A percentile compares a stretch with the other conserved stretches of the same genome.
phyloP scores from a whole-genome alignment of 2,329 filamentous ascomycete species.

The Paecilomyces variotii region DNA sequence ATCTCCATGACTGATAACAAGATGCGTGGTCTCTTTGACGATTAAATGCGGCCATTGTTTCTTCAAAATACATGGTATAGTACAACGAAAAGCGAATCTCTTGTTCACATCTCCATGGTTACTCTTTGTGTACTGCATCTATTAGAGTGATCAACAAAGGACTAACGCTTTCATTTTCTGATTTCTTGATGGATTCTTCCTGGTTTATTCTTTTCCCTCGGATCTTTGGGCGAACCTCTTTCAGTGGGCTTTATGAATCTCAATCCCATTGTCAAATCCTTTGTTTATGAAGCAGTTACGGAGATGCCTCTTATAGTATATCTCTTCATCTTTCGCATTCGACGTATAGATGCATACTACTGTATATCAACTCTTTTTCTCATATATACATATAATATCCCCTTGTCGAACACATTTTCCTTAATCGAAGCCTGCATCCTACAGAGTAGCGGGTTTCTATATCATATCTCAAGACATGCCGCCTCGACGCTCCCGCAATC shows the following conservation, averaged over 20 bases:
- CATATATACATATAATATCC: too few species aligned
- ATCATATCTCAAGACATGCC: background rate
- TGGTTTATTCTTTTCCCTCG: background rate
- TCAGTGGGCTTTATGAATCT: background rate
- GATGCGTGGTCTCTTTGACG: background rate
- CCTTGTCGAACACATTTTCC: too few species aligned
- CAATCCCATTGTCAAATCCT: background rate
- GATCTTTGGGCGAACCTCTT: background rate
- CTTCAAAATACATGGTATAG: background rate
- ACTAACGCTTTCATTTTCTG: background rate
- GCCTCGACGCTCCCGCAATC: background rate
- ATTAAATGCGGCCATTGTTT: background rate
- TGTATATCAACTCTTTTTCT: too few species aligned
- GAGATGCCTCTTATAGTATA: background rate
- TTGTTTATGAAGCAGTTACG: background rate
- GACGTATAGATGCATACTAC: too few species aligned
- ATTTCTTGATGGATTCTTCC: background rate
- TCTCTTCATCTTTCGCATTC: background rate
- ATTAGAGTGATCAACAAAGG: background rate
- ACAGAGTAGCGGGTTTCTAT: background rate
- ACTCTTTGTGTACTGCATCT: background rate
- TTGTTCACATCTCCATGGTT: background rate
- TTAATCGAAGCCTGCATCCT: too few species aligned
- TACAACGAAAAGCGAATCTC: background rate
- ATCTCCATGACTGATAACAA: too few species aligned